phyloP scores from a whole-genome alignment of 805 yeast genomes.

The Kregervanrija fluxuum region DNA sequence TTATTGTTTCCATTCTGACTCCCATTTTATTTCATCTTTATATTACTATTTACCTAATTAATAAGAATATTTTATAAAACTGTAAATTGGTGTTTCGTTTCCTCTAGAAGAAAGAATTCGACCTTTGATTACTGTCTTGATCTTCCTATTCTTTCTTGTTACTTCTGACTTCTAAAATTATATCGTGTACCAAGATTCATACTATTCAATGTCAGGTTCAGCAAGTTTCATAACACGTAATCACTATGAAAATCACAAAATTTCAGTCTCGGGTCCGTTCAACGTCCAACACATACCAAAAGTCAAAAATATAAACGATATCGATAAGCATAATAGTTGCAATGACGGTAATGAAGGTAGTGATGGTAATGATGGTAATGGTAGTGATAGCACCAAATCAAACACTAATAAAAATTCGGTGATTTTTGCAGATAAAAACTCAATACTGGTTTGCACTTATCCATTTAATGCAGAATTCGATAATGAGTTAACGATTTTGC shows the following conservation, averaged over 20 bases:
- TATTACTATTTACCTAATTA: too few species aligned
- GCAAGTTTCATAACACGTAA: too few species aligned
- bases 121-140: too few species aligned
- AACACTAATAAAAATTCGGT: neutral
- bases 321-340: neutral
- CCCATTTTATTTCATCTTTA: too few species aligned
- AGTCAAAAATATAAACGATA: conserved; percentile 2
- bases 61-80: too few species aligned
- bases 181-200: too few species aligned
- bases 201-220: too few species aligned
- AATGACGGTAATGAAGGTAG: neutral
- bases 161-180: too few species aligned
- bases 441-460: conserved; percentile 6
- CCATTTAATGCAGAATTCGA: conserved; percentile 9
- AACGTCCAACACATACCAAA: conserved; percentile 13
- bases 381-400: neutral
- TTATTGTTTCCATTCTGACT: too few species aligned
- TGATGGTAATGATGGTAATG: neutral
- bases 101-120: too few species aligned
- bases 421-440: neutral
- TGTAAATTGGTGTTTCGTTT: too few species aligned
- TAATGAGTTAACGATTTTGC: conserved; percentile 37
- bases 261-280: conserved; percentile 12
- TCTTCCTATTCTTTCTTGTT: too few species aligned
- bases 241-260: neutral